Percentiles rank a stretch among this genome's conserved stretches.
These are phyloP conservation scores for Chlamydomonas sp. DNA, from an alignment of 139 green algal genomes.

Conservation along the genomic window DNA sequence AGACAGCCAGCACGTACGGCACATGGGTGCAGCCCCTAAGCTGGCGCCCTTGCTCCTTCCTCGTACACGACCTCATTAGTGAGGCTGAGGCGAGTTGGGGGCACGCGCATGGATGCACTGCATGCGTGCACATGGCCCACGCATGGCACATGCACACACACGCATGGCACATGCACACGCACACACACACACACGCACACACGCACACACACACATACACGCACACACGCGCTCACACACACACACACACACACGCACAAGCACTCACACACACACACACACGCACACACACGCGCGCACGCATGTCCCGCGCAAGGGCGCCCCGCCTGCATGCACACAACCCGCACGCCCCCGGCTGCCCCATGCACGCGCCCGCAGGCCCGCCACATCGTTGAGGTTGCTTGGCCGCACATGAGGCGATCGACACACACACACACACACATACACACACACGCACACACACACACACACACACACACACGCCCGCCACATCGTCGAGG, in stretches of 20 bases:
- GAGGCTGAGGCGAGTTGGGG: conserved; percentile 2
- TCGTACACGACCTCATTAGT: conserved; percentile 8
- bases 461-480: no score
- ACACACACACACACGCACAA: conserved; percentile 2
- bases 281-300: conserved; percentile 1
- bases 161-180: no score
- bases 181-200: conserved; percentile 3
- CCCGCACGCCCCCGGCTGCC: not conserved
- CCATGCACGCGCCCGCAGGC: not conserved
- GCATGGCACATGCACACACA: no score
- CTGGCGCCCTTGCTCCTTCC: not conserved
- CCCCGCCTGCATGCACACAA: no score
- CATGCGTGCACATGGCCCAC: no score
- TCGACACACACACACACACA: no score
- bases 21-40: not conserved
- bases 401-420: no score
- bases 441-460: no score
- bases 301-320: no score
- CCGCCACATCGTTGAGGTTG: conserved; percentile 1
- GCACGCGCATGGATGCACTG: no score
- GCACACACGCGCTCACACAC: no score
- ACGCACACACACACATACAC: not conserved
- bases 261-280: not conserved
- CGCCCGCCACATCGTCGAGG: no score
- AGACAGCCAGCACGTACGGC: not conserved